Base-by-base conservation (phyloP, 805 yeast genomes). In the Starmera caribaea region DNA sequence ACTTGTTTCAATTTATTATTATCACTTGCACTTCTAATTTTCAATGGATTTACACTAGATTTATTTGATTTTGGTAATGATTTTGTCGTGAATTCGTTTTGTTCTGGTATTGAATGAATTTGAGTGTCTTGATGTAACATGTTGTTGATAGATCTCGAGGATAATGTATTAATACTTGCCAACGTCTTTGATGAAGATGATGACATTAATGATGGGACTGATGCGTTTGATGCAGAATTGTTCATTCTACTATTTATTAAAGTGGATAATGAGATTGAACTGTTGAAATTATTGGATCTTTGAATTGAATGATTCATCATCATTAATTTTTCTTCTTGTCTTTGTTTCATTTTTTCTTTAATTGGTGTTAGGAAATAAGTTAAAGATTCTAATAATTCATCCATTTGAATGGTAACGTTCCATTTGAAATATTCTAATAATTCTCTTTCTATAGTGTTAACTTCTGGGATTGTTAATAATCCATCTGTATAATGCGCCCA, bases 401-500 rank as follows among this genome's bases (percentile, higher is more conserved):
- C 71, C 47, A 78, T 79, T 27, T 75, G 63, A 37, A 92, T 78
- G 21, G 74, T 68, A 36, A 92, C 68, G 52, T 86, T 79, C 97
- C 97, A 90, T 51, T 86, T 81, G 42, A 90, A 71, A 45, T 86
- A 76, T 37, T 73, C 75, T 37, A 90, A 75, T 51, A 92, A 67
- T 63, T 90, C 97, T 48, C 89, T 72, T 63, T 90, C 98, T 53
- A 94, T 83, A 47, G 88, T 78, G 61, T 90, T 92, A 39, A 92
- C 87, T 54, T 90, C 97, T 16, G 69, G 69, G 31, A 84, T 65
- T 9, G 79, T 57, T 44, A 90, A 72, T 34, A 92, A 68, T 1
- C 97, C 97, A 56, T 81, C 80, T 3, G 97, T 89, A 66, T 90
- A 89, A 44, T 76, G 72, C 5, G 95, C 81, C 98, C 98, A 90